Conservation (phyloP, 2,329 filamentous ascomycete genomes). For the Trichoderma brevicompactum region DNA sequence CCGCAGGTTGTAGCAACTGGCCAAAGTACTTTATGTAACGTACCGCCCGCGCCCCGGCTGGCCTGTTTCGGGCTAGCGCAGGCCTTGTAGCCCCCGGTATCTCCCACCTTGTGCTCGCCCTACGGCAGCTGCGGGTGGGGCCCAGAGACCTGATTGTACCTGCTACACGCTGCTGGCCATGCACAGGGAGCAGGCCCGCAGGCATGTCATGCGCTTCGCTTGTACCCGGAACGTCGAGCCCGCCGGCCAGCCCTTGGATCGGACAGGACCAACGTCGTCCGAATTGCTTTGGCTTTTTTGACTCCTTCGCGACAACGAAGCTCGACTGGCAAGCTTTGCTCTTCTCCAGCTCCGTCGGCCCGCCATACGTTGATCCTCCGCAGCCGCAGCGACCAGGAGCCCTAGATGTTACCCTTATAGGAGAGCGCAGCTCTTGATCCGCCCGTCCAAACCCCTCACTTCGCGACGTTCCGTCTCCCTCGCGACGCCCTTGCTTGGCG, state of each 20-base stretch:
- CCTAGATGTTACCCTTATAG: conserved; percentile 45
- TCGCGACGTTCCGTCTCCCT: conserved; percentile 24
- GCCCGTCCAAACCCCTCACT: conserved; percentile 32
- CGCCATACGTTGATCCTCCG: conserved; percentile 7
- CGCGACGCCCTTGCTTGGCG: conserved; percentile 14
- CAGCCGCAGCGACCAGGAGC: conserved; percentile 5
- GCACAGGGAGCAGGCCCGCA: conserved; percentile 13
- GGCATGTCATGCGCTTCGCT: conserved; percentile 27
- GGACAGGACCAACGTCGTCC: conserved; percentile 18
- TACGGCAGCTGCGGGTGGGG: conserved; percentile 24
- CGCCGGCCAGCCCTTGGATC: conserved; percentile 2
- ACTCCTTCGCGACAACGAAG: conserved; percentile 21
- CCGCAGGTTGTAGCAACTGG: neutral
- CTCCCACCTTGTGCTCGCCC: conserved; percentile 25
- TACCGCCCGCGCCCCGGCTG: conserved; percentile 23
- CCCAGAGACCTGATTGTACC: conserved; percentile 4
- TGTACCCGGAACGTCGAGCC: conserved; percentile 25
- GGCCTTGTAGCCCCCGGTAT: conserved; percentile 25
- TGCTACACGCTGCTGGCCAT: conserved; percentile 19
- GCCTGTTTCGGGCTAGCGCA: conserved; percentile 20
- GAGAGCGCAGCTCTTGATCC: conserved; percentile 35
- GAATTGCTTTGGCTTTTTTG: neutral
- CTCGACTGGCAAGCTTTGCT: conserved; percentile 8
- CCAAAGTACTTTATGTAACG: conserved; percentile 28
- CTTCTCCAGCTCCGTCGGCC: conserved; percentile 1